Percentiles rank a stretch among this genome's conserved stretches.
Evolutionary conservation across 495 filamentous ascomycete species (phyloP).

Genomic region (Penicillium egyptiacum): DNA sequence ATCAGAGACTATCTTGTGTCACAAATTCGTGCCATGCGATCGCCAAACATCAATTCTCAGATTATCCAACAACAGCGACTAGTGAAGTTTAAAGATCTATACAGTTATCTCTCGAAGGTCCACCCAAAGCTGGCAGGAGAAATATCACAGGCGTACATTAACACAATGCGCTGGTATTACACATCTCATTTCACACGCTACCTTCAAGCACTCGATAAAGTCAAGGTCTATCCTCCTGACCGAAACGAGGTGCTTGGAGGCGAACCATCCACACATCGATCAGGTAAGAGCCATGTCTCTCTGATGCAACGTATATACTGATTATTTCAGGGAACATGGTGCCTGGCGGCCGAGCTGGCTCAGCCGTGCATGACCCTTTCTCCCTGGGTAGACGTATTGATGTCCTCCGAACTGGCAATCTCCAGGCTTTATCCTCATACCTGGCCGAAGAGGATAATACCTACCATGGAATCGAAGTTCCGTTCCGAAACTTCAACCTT

Average conservation of each 20-base stretch:
- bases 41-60: constrained; percentile 94
- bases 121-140: constrained; percentile 79
- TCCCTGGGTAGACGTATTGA: constrained; percentile 82
- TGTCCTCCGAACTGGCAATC: constrained; percentile 66
- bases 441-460: constrained; percentile 84
- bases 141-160: constrained; percentile 91
- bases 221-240: constrained; percentile 79
- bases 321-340: constrained; percentile 32
- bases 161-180: constrained; percentile 99
- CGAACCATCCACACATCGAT: constrained; percentile 64
- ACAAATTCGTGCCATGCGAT: constrained; percentile 88
- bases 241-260: constrained; percentile 81
- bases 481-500: constrained; percentile 91
- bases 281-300: constrained; percentile 29
- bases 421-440: constrained; percentile 73
- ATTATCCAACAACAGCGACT: constrained; percentile 91
- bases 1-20: constrained; percentile 92
- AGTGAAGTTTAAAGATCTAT: constrained; percentile 83
- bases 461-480: constrained; percentile 81
- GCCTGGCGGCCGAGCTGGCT: constrained; percentile 44
- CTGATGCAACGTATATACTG: constrained; percentile 7
- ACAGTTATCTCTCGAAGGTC: constrained; percentile 74
- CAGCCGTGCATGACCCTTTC: constrained; percentile 79
- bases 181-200: constrained; percentile 88
- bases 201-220: constrained; percentile 73